Conservation (phyloP, 2,329 filamentous ascomycete genomes). For the Fusarium agapanthi region DNA sequence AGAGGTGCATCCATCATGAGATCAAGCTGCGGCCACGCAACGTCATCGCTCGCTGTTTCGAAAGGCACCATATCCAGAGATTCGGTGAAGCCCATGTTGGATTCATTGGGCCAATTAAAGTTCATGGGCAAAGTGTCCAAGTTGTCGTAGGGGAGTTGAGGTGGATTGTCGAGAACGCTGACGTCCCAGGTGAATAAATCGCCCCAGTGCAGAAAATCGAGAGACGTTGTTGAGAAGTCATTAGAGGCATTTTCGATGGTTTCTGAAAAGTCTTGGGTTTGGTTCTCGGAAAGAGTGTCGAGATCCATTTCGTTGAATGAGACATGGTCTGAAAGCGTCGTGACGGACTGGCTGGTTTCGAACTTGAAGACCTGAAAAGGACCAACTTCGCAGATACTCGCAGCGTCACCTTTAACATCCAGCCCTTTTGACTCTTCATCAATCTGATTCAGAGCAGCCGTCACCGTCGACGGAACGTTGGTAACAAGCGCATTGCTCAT, state of each 20-base stretch:
- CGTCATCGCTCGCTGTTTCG: not conserved
- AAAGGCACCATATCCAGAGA: not conserved
- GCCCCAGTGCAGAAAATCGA: constrained; percentile 33
- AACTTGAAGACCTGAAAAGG: constrained; percentile 36
- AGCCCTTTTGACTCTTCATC: constrained; percentile 30
- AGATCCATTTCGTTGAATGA: constrained; percentile 17
- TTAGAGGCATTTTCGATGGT: not conserved
- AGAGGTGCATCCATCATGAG: constrained; percentile 28
- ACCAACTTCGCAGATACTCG: constrained; percentile 2
- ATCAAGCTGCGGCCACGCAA: constrained; percentile 30
- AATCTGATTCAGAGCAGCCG: constrained; percentile 26
- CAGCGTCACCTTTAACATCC: not conserved
- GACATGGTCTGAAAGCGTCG: constrained; percentile 13
- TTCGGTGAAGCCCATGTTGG: constrained; percentile 10
- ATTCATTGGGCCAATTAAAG: constrained; percentile 17
- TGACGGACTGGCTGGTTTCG: not conserved
- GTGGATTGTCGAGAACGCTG: constrained; percentile 28
- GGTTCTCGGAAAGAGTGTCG: constrained; percentile 9
- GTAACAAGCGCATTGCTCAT: constrained; percentile 30
- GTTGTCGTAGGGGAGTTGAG: constrained; percentile 9
- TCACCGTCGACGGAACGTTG: constrained; percentile 20
- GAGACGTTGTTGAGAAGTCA: not conserved
- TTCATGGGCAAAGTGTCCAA: constrained; percentile 7
- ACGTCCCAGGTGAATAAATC: constrained; percentile 38
- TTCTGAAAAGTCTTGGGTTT: constrained; percentile 8